Evolutionary conservation across 805 yeast genomes (phyloP).

Genomic region (Saturnispora gosingensis): DNA sequence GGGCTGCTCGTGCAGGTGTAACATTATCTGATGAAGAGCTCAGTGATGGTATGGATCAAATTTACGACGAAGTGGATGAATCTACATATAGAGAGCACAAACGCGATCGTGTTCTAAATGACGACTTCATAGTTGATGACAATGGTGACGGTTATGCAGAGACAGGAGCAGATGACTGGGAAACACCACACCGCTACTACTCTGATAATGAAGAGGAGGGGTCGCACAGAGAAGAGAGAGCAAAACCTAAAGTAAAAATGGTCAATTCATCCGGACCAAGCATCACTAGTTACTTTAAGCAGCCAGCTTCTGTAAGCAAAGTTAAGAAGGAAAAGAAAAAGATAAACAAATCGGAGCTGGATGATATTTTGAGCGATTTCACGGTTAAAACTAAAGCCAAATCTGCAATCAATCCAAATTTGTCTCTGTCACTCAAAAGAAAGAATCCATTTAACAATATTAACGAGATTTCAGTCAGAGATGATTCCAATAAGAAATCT

Average conservation of each 20-base stretch:
- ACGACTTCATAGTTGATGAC: conserved; percentile 92
- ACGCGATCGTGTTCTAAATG: conserved; percentile 71
- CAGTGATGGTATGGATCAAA: conserved; percentile 42
- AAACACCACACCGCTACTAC: conserved; percentile 41
- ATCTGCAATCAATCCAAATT: neutral
- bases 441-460: conserved; percentile 19
- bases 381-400: conserved; percentile 22
- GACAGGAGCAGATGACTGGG: conserved; percentile 90
- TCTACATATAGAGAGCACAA: conserved; percentile 65
- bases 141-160: conserved; percentile 92
- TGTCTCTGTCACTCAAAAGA: conserved; percentile 7
- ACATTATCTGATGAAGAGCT: conserved; percentile 32
- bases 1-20: conserved; percentile 57
- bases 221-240: conserved; percentile 19
- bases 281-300: conserved; percentile 35
- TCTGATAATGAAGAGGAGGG: conserved; percentile 45
- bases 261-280: conserved; percentile 7
- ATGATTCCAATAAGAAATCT: neutral
- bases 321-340: conserved; percentile 21
- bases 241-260: conserved; percentile 27
- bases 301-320: conserved; percentile 12
- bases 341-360: conserved; percentile 37
- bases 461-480: conserved; percentile 11
- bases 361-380: conserved; percentile 59
- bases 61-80: conserved; percentile 87